Evolutionary conservation across 331 rosid genomes (phyloP).

Genomic region (Pyracantha coccinea): DNA sequence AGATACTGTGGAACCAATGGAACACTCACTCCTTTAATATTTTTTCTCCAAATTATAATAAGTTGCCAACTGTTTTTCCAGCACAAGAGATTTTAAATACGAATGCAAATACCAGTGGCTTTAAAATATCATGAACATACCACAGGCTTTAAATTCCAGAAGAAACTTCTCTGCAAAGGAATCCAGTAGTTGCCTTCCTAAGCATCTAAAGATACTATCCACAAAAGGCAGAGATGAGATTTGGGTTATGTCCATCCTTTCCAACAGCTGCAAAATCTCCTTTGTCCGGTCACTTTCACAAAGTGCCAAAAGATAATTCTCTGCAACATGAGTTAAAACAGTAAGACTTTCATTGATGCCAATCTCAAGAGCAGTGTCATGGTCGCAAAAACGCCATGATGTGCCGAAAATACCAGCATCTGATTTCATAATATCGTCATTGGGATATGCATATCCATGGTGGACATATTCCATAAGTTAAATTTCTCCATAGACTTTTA

Average conservation of each 20-base stretch:
- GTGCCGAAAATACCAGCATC: not conserved
- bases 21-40: not conserved
- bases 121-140: slow-evolving; percentile 29
- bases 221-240: slow-evolving; percentile 34
- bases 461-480: not conserved
- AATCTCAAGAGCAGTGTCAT: slow-evolving; percentile 13
- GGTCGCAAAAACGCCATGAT: not conserved
- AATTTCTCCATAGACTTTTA: slow-evolving; percentile 5
- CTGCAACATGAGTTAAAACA: slow-evolving; percentile 44
- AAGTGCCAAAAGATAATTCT: slow-evolving; percentile 67
- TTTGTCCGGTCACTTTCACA: slow-evolving; percentile 57
- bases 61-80: slow-evolving; percentile 11
- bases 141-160: slow-evolving; percentile 37
- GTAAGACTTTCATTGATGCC: slow-evolving; percentile 7
- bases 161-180: slow-evolving; percentile 60
- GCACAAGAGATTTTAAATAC: slow-evolving; percentile 9
- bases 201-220: slow-evolving; percentile 44
- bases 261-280: slow-evolving; percentile 59
- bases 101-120: not conserved
- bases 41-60: slow-evolving; percentile 2
- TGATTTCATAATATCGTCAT: not conserved
- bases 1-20: slow-evolving; percentile 9
- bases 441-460: not conserved
- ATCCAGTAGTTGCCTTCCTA: slow-evolving; percentile 62
- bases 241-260: slow-evolving; percentile 44